These are phyloP conservation scores for Eutrema salsugineum DNA, from an alignment of 441 rosid species.

Conservation along the genomic window DNA sequence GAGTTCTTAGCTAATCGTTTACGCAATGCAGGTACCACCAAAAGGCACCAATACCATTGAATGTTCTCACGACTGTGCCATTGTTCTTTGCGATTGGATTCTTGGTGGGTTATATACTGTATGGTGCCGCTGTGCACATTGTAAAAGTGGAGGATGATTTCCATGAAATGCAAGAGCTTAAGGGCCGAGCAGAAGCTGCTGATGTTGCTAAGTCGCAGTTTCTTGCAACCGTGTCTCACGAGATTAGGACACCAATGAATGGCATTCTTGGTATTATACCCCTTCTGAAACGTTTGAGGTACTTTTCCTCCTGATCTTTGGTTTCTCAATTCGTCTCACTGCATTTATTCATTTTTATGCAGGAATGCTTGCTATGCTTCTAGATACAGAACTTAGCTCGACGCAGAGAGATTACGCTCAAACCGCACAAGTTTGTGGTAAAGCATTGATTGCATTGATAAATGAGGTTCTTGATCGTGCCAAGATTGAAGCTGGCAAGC, in stretches of 20 bases:
- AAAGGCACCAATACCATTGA: conserved; percentile 73
- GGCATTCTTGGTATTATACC: conserved; percentile 77
- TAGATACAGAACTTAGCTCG: conserved; percentile 83
- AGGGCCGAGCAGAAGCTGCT: conserved; percentile 90
- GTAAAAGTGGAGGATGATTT: conserved; percentile 90
- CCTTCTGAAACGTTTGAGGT: neutral
- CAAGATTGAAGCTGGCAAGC: conserved; percentile 92
- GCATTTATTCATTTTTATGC: neutral
- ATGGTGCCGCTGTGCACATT: conserved; percentile 70
- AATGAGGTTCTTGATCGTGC: conserved; percentile 99
- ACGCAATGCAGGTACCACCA: conserved; percentile 68
- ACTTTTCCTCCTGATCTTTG: neutral
- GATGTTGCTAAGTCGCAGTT: conserved; percentile 98
- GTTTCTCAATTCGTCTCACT: conserved; percentile 11
- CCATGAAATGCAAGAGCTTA: conserved; percentile 77
- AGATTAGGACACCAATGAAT: conserved; percentile 98
- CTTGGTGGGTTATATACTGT: conserved; percentile 74
- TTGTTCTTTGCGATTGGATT: conserved; percentile 68
- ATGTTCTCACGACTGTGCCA: conserved; percentile 63
- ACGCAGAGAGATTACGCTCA: conserved; percentile 92
- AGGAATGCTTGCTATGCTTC: conserved; percentile 94
- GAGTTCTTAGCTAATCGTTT: neutral
- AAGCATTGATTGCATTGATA: conserved; percentile 89
- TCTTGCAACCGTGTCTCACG: conserved; percentile 94
- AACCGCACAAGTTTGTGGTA: conserved; percentile 94